These are phyloP conservation scores for Apophysomyces variabilis DNA, from an alignment of 371 early-diverging fungal genomes.

Conservation along the genomic window DNA sequence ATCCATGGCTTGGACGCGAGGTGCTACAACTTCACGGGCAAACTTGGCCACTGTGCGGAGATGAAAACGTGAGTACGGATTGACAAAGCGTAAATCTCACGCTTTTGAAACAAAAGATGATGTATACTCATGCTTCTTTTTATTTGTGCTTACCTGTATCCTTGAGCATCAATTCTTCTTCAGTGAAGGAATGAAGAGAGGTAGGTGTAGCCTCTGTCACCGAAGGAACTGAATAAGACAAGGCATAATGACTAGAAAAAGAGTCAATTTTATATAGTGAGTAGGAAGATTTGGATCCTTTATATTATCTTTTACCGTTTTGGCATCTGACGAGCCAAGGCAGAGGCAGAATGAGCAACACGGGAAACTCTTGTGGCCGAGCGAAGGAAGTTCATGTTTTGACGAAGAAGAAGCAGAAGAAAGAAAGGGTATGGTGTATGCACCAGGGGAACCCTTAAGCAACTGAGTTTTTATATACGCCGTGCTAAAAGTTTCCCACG, in stretches of 20 bases:
- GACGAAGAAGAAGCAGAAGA: neutral
- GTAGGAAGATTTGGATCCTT: no score
- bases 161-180: slow-evolving; percentile 81
- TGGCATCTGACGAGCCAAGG: slow-evolving; percentile 18
- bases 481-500: slow-evolving; percentile 26
- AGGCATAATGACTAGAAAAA: slow-evolving; percentile 17
- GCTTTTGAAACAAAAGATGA: neutral
- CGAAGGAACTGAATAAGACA: slow-evolving; percentile 23
- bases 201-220: slow-evolving; percentile 33
- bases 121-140: no score
- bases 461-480: neutral
- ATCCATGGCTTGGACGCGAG: slow-evolving; percentile 93
- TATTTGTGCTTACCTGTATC: slow-evolving; percentile 63
- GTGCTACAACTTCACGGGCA: slow-evolving; percentile 81
- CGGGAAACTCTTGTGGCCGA: slow-evolving; percentile 17
- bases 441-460: neutral
- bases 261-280: neutral
- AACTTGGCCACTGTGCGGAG: slow-evolving; percentile 77
- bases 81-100: slow-evolving; percentile 10
- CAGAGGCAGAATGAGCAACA: slow-evolving; percentile 17
- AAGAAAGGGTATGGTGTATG: neutral
- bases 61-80: neutral
- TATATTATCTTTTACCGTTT: neutral
- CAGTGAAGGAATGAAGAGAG: slow-evolving; percentile 79
- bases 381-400: slow-evolving; percentile 15